A percentile compares a stretch with the other conserved stretches of the same genome.
phyloP scores from a whole-genome alignment of 2,329 filamentous ascomycete species.

The Trichoderma asperellum region DNA sequence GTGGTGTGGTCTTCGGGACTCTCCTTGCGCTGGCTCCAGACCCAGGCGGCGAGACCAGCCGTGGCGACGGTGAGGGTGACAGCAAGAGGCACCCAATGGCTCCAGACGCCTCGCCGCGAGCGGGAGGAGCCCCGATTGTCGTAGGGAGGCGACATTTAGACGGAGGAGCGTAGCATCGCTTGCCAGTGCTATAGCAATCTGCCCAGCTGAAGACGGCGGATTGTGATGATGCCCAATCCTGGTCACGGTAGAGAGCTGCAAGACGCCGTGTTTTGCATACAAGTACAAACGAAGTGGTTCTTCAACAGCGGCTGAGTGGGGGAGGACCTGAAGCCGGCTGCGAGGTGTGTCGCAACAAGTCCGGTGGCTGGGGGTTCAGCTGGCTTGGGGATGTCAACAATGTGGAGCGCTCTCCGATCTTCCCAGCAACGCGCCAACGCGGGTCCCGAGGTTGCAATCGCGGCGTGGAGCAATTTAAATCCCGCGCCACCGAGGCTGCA shows the following conservation, averaged over 20 bases:
- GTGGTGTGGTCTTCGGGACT: constrained; percentile 72
- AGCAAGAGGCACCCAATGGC: constrained; percentile 87
- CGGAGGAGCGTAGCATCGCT: constrained; percentile 44
- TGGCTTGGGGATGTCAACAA: constrained; percentile 32
- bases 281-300: constrained; percentile 6
- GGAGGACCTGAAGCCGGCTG: constrained; percentile 21
- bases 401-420: constrained; percentile 29
- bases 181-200: constrained; percentile 4
- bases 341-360: constrained; percentile 31
- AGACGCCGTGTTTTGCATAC: background rate
- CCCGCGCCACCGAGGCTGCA: constrained; percentile 29
- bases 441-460: constrained; percentile 43
- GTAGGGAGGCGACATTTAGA: constrained; percentile 64
- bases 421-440: constrained; percentile 35
- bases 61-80: constrained; percentile 87
- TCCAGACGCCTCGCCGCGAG: constrained; percentile 66
- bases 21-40: constrained; percentile 85
- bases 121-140: constrained; percentile 63
- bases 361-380: constrained; percentile 33
- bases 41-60: constrained; percentile 84
- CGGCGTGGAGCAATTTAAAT: constrained; percentile 27
- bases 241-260: constrained; percentile 14
- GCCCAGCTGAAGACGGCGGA: constrained; percentile 2
- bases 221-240: constrained; percentile 5
- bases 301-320: constrained; percentile 27